Evolutionary conservation across 1,284 basidiomycete genomes (phyloP).

Genomic region (Leucoagaricus sp.): DNA sequence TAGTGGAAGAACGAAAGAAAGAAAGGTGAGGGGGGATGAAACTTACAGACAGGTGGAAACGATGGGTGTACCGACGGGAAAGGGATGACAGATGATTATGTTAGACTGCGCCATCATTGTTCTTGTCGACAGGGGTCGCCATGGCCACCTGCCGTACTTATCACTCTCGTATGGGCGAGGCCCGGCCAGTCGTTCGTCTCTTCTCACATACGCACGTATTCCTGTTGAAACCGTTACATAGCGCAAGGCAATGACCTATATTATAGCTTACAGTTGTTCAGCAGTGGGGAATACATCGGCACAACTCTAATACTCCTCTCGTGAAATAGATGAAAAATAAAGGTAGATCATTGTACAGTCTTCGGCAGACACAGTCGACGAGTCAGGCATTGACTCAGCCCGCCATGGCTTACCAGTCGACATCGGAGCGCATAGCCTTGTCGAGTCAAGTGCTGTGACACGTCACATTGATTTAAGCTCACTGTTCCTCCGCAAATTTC

Average conservation of each 20-base stretch:
- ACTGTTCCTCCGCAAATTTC: slow-evolving; percentile 10
- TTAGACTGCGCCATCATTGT: slow-evolving; percentile 10
- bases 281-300: neutral
- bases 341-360: neutral
- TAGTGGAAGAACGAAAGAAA: slow-evolving; percentile 30
- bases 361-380: neutral
- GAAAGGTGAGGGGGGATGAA: slow-evolving; percentile 14
- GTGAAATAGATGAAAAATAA: neutral
- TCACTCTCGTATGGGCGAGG: neutral
- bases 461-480: slow-evolving; percentile 19
- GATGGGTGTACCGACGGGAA: neutral
- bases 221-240: too few relatives aligned
- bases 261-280: too few relatives aligned
- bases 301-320: neutral
- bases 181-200: neutral
- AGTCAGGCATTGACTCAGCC: slow-evolving; percentile 1
- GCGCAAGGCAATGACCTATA: too few relatives aligned
- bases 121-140: slow-evolving; percentile 16
- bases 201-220: too few relatives aligned
- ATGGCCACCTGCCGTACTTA: slow-evolving; percentile 16
- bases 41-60: slow-evolving; percentile 2
- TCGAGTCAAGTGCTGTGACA: slow-evolving; percentile 25
- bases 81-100: neutral
- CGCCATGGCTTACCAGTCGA: neutral
- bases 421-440: slow-evolving; percentile 2